These are phyloP conservation scores for Zymoseptoria pseudotritici DNA, from an alignment of 2,329 filamentous ascomycete genomes.

Conservation along the genomic window DNA sequence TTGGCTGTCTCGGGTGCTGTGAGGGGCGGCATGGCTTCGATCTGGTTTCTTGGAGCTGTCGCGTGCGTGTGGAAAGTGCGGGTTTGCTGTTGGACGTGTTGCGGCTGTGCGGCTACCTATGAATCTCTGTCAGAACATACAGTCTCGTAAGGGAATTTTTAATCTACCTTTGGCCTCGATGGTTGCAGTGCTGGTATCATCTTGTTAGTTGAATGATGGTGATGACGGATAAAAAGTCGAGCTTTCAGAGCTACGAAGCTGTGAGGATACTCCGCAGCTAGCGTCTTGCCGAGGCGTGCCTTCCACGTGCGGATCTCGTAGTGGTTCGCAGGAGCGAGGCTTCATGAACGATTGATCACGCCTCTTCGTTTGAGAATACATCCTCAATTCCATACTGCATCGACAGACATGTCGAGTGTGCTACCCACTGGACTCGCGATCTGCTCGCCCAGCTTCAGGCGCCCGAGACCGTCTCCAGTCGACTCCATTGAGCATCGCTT, in stretches of 20 bases:
- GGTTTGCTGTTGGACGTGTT: constrained; percentile 24
- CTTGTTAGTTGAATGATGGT: background rate
- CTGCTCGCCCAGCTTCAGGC: background rate
- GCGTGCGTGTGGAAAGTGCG: constrained; percentile 24
- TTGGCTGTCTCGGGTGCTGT: constrained; percentile 2
- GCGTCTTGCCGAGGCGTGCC: background rate
- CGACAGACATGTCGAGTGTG: background rate
- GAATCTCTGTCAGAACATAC: background rate
- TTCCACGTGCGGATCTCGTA: background rate
- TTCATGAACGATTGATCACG: background rate
- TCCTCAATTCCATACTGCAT: no score
- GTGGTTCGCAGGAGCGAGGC: background rate
- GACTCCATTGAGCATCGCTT: background rate
- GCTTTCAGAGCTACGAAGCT: background rate
- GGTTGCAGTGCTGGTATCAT: background rate
- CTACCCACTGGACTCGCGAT: background rate
- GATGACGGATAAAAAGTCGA: background rate
- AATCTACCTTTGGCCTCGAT: background rate
- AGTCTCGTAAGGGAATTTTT: background rate
- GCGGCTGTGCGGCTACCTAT: constrained; percentile 6
- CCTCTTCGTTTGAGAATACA: background rate
- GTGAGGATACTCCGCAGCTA: background rate
- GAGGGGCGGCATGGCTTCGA: constrained; percentile 43
- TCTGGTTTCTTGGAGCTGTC: constrained; percentile 34
- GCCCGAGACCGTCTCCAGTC: background rate